Evolutionary conservation across 2,329 filamentous ascomycete species (phyloP).

Genomic region (Leptodontidium sp.): DNA sequence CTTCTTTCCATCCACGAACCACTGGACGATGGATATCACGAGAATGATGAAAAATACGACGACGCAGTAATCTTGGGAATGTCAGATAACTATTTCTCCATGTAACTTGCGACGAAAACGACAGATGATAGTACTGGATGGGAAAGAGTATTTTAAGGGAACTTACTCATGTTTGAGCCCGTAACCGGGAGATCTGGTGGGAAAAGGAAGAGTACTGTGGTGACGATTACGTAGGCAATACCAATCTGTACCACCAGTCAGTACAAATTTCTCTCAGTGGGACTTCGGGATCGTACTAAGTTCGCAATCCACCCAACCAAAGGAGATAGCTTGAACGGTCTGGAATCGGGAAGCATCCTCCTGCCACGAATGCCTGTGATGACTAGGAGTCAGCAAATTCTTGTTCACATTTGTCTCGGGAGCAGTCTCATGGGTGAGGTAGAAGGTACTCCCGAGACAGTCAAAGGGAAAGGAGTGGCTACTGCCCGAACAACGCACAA

Average conservation of each 20-base stretch:
- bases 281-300: conserved; percentile 50
- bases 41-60: conserved; percentile 54
- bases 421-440: too few relatives aligned
- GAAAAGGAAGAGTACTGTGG: conserved; percentile 70
- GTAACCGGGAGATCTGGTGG: conserved; percentile 65
- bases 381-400: too few relatives aligned
- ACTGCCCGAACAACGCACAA: conserved; percentile 45
- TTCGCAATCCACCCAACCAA: conserved; percentile 67
- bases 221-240: conserved; percentile 64
- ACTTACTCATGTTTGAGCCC: conserved; percentile 67
- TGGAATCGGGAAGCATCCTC: conserved; percentile 65
- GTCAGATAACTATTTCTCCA: conserved; percentile 3
- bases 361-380: conserved; percentile 61
- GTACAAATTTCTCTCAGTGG: conserved; percentile 1
- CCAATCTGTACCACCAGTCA: conserved; percentile 50
- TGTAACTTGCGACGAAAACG: not conserved
- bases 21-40: conserved; percentile 57
- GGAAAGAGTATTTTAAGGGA: not conserved
- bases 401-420: too few relatives aligned
- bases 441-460: too few relatives aligned
- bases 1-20: conserved; percentile 67
- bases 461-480: too few relatives aligned
- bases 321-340: conserved; percentile 63
- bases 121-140: not conserved
- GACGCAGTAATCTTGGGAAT: conserved; percentile 39